Percentiles rank a stretch among this genome's conserved stretches.
Conservation (phyloP, 768 basidiomycete species). For the Auriculariales sp. region DNA sequence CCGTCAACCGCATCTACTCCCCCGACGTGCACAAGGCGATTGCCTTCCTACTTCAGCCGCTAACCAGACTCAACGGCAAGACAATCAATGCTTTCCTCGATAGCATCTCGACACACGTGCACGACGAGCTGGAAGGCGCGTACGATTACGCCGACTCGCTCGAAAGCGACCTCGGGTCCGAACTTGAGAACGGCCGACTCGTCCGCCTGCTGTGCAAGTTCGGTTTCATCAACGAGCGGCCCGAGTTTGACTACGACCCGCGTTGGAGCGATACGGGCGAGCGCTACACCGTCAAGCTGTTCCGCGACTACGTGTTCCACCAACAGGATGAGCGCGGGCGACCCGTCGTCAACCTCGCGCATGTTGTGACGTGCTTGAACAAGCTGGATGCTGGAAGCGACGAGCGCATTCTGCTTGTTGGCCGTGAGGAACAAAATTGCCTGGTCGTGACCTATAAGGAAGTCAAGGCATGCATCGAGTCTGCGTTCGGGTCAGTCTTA, state of each 20-base stretch:
- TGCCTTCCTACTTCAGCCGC: conserved; percentile 55
- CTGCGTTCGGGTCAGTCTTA: conserved; percentile 59
- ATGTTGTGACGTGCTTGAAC: conserved; percentile 86
- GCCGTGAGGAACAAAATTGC: conserved; percentile 92
- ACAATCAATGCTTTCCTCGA: too few relatives aligned
- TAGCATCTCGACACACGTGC: conserved; percentile 77
- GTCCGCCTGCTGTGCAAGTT: conserved; percentile 85
- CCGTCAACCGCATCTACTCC: conserved; percentile 58
- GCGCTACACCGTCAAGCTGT: conserved; percentile 93
- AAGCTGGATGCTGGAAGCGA: conserved; percentile 93
- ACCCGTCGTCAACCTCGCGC: conserved; percentile 78
- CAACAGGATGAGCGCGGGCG: conserved; percentile 85
- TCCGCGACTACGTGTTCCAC: conserved; percentile 97
- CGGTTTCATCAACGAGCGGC: conserved; percentile 98
- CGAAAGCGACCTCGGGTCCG: conserved; percentile 71
- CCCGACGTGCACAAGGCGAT: conserved; percentile 70
- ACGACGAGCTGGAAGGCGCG: conserved; percentile 63
- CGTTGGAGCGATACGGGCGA: conserved; percentile 99
- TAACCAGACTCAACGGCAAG: too few relatives aligned
- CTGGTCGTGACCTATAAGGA: conserved; percentile 89
- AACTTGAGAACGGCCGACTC: conserved; percentile 87
- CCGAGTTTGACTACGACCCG: conserved; percentile 94
- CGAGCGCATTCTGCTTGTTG: conserved; percentile 87
- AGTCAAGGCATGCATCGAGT: conserved; percentile 71
- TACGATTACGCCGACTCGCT: conserved; percentile 64